Evolutionary conservation across 768 basidiomycete species (phyloP).

Genomic region (Serendipita indica): DNA sequence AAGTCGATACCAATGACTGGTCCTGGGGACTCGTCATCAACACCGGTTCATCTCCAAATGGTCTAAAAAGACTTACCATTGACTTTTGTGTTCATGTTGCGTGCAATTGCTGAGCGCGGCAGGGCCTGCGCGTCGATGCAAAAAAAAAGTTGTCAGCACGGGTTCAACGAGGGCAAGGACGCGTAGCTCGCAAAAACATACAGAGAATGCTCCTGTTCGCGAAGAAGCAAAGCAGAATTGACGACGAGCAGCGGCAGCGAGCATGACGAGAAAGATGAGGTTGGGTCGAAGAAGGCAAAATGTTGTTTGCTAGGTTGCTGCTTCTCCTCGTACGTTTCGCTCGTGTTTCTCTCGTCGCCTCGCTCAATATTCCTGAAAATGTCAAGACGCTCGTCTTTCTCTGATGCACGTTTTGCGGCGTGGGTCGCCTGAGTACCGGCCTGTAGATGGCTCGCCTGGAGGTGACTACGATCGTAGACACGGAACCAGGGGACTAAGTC

Average conservation of each 20-base stretch:
- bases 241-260: not conserved
- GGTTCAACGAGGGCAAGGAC: not conserved
- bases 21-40: conserved; percentile 27
- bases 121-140: conserved; percentile 20
- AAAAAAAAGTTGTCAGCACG: conserved; percentile 12
- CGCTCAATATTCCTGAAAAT: not conserved
- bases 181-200: not conserved
- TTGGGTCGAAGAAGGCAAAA: not conserved
- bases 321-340: conserved; percentile 3
- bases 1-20: conserved; percentile 95
- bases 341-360: not conserved
- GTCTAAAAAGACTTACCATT: conserved; percentile 36
- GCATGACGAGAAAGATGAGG: conserved; percentile 6
- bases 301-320: not conserved
- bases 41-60: not conserved
- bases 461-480: not conserved
- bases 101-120: conserved; percentile 60
- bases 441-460: not conserved
- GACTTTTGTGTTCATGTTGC: conserved; percentile 95
- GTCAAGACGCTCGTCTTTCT: not conserved
- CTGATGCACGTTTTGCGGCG: not conserved
- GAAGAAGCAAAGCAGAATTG: conserved; percentile 14
- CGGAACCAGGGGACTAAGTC: not conserved
- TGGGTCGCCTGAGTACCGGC: not conserved
- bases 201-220: conserved; percentile 3